Percentiles rank a stretch among this genome's conserved stretches.
Evolutionary conservation across 2,329 filamentous ascomycete species (phyloP).

Genomic region (Trichoderma sp.): DNA sequence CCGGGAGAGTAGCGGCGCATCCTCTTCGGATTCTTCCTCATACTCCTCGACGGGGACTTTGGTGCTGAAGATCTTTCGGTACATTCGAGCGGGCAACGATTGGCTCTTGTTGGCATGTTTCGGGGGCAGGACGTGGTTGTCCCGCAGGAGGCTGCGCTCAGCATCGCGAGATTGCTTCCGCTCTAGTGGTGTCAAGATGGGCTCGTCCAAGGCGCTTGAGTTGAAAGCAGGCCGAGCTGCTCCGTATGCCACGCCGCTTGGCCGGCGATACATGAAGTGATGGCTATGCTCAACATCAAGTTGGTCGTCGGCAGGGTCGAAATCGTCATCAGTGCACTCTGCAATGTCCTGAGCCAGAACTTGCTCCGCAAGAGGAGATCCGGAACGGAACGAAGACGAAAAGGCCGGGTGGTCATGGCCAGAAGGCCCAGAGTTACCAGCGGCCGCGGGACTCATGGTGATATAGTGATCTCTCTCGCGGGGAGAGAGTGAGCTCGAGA

Average conservation of each 20-base stretch:
- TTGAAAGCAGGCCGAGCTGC: conserved; percentile 68
- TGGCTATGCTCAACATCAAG: conserved; percentile 39
- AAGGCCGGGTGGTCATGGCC: conserved; percentile 20
- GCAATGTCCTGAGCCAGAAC: conserved; percentile 65
- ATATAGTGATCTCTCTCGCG: not conserved
- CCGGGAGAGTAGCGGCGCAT: conserved; percentile 39
- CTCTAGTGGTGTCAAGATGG: conserved; percentile 53
- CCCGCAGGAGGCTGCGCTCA: conserved; percentile 59
- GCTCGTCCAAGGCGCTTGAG: conserved; percentile 47
- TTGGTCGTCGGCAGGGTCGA: conserved; percentile 32
- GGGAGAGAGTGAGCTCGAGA: not conserved
- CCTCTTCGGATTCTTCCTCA: conserved; percentile 43
- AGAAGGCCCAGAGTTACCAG: conserved; percentile 15
- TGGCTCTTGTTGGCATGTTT: conserved; percentile 45
- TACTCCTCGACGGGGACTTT: conserved; percentile 42
- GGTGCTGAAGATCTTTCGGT: conserved; percentile 53
- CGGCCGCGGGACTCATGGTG: conserved; percentile 7
- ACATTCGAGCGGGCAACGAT: conserved; percentile 42
- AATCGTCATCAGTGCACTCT: conserved; percentile 58
- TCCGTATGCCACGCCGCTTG: conserved; percentile 72
- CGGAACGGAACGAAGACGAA: conserved; percentile 52
- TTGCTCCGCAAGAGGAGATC: conserved; percentile 64
- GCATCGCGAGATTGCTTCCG: conserved; percentile 55
- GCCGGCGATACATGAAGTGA: conserved; percentile 67
- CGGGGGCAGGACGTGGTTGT: conserved; percentile 64